Conservation (phyloP, 805 yeast species). For the Teunomyces panamensis region DNA sequence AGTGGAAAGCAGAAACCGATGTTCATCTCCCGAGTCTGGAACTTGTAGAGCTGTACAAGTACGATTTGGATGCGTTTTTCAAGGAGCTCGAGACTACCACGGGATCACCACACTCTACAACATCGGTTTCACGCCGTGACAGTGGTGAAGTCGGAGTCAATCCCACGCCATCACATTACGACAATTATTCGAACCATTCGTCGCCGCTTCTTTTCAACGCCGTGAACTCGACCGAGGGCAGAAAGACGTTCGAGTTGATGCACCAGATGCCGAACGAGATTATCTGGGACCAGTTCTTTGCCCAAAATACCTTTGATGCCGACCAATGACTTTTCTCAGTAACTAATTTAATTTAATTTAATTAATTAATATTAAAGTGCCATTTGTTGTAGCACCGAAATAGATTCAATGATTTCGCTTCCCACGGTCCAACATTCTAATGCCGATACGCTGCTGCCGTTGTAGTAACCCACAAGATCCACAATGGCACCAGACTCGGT, state of each 20-base stretch:
- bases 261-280: slow-evolving; percentile 62
- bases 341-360: background rate
- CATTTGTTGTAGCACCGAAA: slow-evolving; percentile 14
- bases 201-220: slow-evolving; percentile 15
- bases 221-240: slow-evolving; percentile 43
- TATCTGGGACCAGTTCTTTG: slow-evolving; percentile 67
- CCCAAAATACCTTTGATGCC: slow-evolving; percentile 11
- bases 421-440: slow-evolving; percentile 17
- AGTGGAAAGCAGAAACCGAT: background rate
- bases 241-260: slow-evolving; percentile 56
- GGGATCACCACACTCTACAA: slow-evolving; percentile 8
- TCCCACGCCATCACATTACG: slow-evolving; percentile 4
- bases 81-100: slow-evolving; percentile 41
- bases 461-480: slow-evolving; percentile 27
- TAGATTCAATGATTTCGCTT: background rate
- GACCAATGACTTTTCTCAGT: background rate
- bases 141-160: slow-evolving; percentile 12
- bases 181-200: slow-evolving; percentile 3
- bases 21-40: background rate
- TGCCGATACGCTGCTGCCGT: slow-evolving; percentile 24
- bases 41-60: slow-evolving; percentile 1
- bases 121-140: slow-evolving; percentile 6
- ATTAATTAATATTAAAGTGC: slow-evolving; percentile 1
- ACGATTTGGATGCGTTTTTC: slow-evolving; percentile 45
- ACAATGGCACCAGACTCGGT: slow-evolving; percentile 24